These are phyloP conservation scores for Epichloe glyceriae DNA, from an alignment of 2,329 filamentous ascomycete genomes.

Conservation along the genomic window DNA sequence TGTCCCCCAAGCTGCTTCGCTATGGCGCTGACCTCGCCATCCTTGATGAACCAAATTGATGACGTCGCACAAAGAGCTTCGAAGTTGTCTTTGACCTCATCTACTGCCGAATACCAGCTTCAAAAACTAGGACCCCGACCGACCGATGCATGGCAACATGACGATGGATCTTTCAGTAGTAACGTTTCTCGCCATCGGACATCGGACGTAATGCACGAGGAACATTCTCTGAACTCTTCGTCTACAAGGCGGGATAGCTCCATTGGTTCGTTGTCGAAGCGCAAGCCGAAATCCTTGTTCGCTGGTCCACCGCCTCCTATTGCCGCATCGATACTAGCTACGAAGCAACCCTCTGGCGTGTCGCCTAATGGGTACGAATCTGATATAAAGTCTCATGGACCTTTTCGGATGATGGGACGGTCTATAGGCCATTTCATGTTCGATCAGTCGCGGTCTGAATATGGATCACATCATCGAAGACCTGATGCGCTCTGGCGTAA, in stretches of 20 bases:
- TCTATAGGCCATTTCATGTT: constrained; percentile 24
- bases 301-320: constrained; percentile 39
- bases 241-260: constrained; percentile 14
- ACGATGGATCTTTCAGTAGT: constrained; percentile 8
- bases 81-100: constrained; percentile 14
- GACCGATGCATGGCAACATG: constrained; percentile 13
- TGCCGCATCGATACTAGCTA: constrained; percentile 26
- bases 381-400: neutral
- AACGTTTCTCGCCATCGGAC: neutral
- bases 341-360: constrained; percentile 3
- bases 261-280: constrained; percentile 19
- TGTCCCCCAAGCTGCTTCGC: neutral
- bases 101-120: constrained; percentile 22
- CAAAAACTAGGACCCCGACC: constrained; percentile 26
- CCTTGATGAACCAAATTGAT: constrained; percentile 16
- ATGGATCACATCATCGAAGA: neutral
- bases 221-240: constrained; percentile 9
- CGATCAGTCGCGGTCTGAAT: constrained; percentile 16
- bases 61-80: constrained; percentile 13
- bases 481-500: constrained; percentile 34
- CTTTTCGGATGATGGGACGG: constrained; percentile 4
- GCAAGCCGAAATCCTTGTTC: constrained; percentile 26
- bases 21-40: constrained; percentile 12
- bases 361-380: constrained; percentile 9
- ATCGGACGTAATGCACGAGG: constrained; percentile 4